Percentiles rank a stretch among this genome's conserved stretches.
phyloP scores from a whole-genome alignment of 2,329 filamentous ascomycete genomes.

The Albifimbria verrucaria region DNA sequence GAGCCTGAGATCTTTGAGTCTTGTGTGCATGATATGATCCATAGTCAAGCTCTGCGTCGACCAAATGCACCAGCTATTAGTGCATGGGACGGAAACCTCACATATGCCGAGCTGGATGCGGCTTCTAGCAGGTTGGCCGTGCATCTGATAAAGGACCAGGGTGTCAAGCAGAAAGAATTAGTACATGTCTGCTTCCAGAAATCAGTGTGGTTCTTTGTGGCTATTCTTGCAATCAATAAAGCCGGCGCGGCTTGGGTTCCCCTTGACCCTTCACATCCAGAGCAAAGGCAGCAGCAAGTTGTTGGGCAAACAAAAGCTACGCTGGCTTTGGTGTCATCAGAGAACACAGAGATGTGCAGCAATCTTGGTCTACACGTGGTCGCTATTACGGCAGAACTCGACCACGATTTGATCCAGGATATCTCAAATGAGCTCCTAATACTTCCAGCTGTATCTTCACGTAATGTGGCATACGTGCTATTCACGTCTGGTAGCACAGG shows the following conservation, averaged over 20 bases:
- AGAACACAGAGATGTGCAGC: not conserved
- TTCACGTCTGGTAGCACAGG: constrained; percentile 51
- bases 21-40: not conserved
- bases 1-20: not conserved
- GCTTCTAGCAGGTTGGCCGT: constrained; percentile 32
- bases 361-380: not conserved
- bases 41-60: not conserved
- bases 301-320: not conserved
- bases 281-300: not conserved
- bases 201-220: constrained; percentile 29
- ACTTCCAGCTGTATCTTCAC: not conserved
- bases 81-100: not conserved
- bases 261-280: not conserved
- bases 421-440: not conserved
- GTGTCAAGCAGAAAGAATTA: constrained; percentile 13
- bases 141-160: constrained; percentile 18
- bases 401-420: not conserved
- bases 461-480: constrained; percentile 30
- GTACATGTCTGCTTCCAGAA: constrained; percentile 35
- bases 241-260: not conserved
- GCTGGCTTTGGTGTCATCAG: not conserved
- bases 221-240: constrained; percentile 29
- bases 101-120: not conserved
- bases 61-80: not conserved
- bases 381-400: not conserved